Base-by-base conservation (phyloP, 257 asterid genomes). In the Anisodus acutangulus region DNA sequence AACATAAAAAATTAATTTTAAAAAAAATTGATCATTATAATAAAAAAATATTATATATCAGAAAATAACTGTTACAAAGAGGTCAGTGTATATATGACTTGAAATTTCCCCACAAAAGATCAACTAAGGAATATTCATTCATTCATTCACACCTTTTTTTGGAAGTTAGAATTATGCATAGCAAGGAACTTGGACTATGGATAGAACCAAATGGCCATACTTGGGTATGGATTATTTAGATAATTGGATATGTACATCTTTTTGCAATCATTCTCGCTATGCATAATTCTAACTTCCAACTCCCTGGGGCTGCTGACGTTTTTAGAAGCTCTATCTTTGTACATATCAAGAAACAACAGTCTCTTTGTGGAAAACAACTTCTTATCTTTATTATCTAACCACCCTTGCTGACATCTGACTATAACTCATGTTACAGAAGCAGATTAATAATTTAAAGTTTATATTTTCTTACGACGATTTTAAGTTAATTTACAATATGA, bases 121-220 rank as follows among this genome's bases (percentile, higher is more conserved):
- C 62, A 74, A 74, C 22, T 0, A 2, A 74, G 80, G 80, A 74
- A 74, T 60, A 43, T 74, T 74, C 43, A 5, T 59, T 16, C 26
- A 59, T 59, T 17, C 26, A 74, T 19, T 49, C 39, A 19, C 22
- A 15, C 8, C 8, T 0, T 2, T 22, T 22, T 22, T 22, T n/a
- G n/a, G n/a, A n/a, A n/a, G n/a, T n/a, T n/a, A n/a, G n/a, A n/a
- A n/a, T n/a, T n/a, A n/a, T n/a, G n/a, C n/a, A n/a, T n/a, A n/a
- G n/a, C n/a, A n/a, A n/a, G 2, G 41, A 3, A n/a, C n/a, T 71
- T 45, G 16, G 58, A 3, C 8, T 22, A 45, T 49, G 62, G 81
- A 51, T 76, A 49, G 62, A 76, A 76, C n/a, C 13, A 76, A 76
- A 76, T 8, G 47, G 63, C 63, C 81, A 76, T 76, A 49, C 81